These are phyloP conservation scores for Paramecium caudatum DNA, from an alignment of 73 alveolate species.

Conservation along the genomic window DNA sequence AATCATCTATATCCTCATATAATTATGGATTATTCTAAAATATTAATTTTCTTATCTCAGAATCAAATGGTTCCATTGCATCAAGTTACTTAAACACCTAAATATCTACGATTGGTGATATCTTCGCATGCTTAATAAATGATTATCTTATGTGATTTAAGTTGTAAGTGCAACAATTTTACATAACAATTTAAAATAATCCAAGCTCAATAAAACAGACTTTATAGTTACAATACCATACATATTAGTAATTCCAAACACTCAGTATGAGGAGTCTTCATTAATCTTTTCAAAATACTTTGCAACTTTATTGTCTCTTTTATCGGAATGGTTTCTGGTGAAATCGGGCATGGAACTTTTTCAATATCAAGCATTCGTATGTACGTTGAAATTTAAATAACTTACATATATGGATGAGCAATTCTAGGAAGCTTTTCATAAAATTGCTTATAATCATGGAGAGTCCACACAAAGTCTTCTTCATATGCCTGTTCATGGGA, in stretches of 20 bases:
- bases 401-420: constrained; percentile 16
- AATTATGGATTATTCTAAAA: constrained; percentile 11
- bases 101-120: not conserved
- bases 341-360: not conserved
- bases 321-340: not conserved
- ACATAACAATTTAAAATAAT: not conserved
- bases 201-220: constrained; percentile 3
- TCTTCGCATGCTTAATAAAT: not conserved
- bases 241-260: not conserved
- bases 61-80: not conserved
- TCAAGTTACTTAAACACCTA: not conserved
- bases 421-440: not conserved
- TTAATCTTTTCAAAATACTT: not conserved
- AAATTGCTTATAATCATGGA: not conserved
- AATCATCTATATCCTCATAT: not conserved
- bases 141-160: not conserved
- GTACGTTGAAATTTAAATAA: constrained; percentile 9
- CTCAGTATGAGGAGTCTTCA: not conserved
- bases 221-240: not conserved
- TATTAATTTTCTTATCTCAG: not conserved
- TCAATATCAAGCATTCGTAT: not conserved
- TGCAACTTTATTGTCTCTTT: not conserved
- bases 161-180: not conserved
- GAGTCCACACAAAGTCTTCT: constrained; percentile 55
- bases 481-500: not conserved